Evolutionary conservation across 2,329 filamentous ascomycete genomes (phyloP).

Genomic region (Xylaria sp.): DNA sequence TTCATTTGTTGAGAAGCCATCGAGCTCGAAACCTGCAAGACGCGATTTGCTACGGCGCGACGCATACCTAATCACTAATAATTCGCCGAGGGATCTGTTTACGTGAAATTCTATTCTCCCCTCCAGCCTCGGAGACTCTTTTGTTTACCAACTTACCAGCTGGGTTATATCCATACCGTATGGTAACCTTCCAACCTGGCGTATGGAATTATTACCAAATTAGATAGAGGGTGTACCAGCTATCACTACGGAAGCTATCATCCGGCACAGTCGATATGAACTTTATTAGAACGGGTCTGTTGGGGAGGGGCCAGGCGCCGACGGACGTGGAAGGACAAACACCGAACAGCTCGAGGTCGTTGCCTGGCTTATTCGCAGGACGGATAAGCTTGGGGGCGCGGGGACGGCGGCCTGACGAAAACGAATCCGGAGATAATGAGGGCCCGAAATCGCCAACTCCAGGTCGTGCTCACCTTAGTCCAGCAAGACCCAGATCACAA

Average conservation of each 20-base stretch:
- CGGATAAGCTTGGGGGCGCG: conserved; percentile 22
- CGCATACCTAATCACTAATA: conserved; percentile 20
- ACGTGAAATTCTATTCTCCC: background rate
- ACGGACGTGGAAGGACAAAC: conserved; percentile 31
- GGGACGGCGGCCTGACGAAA: conserved; percentile 15
- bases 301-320: conserved; percentile 27
- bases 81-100: conserved; percentile 3
- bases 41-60: conserved; percentile 16
- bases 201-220: background rate
- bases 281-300: conserved; percentile 32
- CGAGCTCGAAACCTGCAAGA: conserved; percentile 29
- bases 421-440: conserved; percentile 43
- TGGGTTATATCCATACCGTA: background rate
- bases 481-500: conserved; percentile 47
- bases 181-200: background rate
- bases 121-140: background rate
- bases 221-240: background rate
- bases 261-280: conserved; percentile 30
- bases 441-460: conserved; percentile 54
- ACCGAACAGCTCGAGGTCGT: conserved; percentile 23
- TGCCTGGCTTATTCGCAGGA: conserved; percentile 29
- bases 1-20: conserved; percentile 34
- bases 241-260: conserved; percentile 13
- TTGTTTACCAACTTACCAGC: background rate
- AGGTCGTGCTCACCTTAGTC: conserved; percentile 48